Conservation (phyloP, 805 yeast species). For the Scheffersomyces lignosus region DNA sequence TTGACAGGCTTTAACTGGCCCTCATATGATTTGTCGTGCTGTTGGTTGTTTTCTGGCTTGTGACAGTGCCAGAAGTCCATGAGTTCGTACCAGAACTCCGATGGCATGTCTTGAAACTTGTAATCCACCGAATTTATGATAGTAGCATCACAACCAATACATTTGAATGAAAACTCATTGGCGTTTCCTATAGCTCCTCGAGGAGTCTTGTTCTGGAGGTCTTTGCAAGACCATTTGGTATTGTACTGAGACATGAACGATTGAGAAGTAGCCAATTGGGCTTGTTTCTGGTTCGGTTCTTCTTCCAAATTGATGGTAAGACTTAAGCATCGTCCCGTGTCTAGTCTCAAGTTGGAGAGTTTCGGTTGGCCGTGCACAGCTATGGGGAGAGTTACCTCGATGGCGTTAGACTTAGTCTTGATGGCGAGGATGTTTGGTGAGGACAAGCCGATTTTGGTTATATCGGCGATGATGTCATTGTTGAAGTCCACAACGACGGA, state of each 20-base stretch:
- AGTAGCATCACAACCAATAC: conserved; percentile 25
- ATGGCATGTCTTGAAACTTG: conserved; percentile 68
- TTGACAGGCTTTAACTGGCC: conserved; percentile 46
- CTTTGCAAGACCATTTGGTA: conserved; percentile 45
- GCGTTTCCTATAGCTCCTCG: conserved; percentile 11
- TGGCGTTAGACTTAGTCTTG: background rate
- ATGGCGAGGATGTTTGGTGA: background rate
- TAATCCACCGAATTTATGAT: conserved; percentile 32
- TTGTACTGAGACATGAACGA: conserved; percentile 4
- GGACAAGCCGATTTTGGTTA: background rate
- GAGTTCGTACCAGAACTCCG: conserved; percentile 90
- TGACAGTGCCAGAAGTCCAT: conserved; percentile 99
- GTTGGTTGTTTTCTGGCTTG: conserved; percentile 50
- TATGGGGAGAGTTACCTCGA: background rate
- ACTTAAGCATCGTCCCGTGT: conserved; percentile 7
- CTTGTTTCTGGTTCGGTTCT: background rate
- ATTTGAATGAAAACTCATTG: conserved; percentile 30
- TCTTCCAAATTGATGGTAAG: background rate
- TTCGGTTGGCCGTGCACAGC: conserved; percentile 42
- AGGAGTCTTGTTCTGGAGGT: conserved; percentile 36
- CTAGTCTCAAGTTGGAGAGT: conserved; percentile 39
- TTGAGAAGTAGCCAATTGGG: background rate
- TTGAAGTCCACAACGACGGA: conserved; percentile 6
- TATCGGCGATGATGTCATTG: background rate
- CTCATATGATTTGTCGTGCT: conserved; percentile 28